Percentiles rank a stretch among this genome's conserved stretches.
phyloP scores from a whole-genome alignment of 179 eudicot genomes.

The Nepenthes alata region DNA sequence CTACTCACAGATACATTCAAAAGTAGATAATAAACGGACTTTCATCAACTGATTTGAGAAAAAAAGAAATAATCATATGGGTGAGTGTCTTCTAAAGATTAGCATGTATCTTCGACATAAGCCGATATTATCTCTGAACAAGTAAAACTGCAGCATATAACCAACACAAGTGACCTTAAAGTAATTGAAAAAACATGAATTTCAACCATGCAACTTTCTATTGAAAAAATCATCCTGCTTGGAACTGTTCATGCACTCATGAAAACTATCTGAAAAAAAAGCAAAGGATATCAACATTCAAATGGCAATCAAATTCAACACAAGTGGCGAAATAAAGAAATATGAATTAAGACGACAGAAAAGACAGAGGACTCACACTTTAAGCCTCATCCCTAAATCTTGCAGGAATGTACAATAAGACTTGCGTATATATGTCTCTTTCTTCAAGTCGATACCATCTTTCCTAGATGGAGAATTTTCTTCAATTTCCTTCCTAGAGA shows the following conservation, averaged over 20 bases:
- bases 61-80: too few relatives aligned
- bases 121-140: too few relatives aligned
- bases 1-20: too few relatives aligned
- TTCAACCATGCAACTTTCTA: too few relatives aligned
- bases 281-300: background rate
- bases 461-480: slow-evolving; percentile 71
- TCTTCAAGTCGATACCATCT: slow-evolving; percentile 69
- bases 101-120: too few relatives aligned
- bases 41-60: too few relatives aligned
- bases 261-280: background rate
- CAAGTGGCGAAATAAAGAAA: background rate
- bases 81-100: too few relatives aligned
- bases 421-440: slow-evolving; percentile 71
- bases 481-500: slow-evolving; percentile 69
- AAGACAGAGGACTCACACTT: slow-evolving; percentile 51
- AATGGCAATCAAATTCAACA: background rate
- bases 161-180: too few relatives aligned
- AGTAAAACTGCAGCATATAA: too few relatives aligned
- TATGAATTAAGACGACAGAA: background rate
- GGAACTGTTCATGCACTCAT: background rate
- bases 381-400: slow-evolving; percentile 83
- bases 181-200: too few relatives aligned
- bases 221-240: too few relatives aligned
- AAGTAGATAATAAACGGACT: too few relatives aligned
- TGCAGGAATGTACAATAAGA: slow-evolving; percentile 81